Percentiles rank a stretch among this genome's conserved stretches.
Conservation (phyloP, 2,329 filamentous ascomycete species). For the Cordyceps tenuipes region DNA sequence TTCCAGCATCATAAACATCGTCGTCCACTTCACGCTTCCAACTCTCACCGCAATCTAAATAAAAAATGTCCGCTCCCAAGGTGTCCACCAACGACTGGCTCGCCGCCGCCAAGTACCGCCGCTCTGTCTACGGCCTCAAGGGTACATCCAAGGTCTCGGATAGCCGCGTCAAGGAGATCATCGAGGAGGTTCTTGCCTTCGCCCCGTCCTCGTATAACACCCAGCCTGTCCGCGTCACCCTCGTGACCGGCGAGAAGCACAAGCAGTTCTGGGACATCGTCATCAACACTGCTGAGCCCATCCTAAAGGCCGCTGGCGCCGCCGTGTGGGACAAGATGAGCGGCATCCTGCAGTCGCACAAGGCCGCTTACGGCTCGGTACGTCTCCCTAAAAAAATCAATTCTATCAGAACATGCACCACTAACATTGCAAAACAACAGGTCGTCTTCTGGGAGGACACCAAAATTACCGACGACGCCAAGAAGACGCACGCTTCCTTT, state of each 20-base stretch:
- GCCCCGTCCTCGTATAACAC: constrained; percentile 82
- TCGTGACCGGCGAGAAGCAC: constrained; percentile 76
- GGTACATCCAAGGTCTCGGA: constrained; percentile 47
- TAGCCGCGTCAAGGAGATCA: constrained; percentile 55
- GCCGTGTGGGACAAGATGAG: constrained; percentile 7
- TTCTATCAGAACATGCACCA: constrained; percentile 29
- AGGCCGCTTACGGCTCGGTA: constrained; percentile 11
- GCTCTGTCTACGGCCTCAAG: constrained; percentile 60
- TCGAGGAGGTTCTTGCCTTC: constrained; percentile 55
- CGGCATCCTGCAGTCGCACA: constrained; percentile 20
- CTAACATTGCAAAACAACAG: constrained; percentile 44
- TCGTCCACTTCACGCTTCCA: constrained; percentile 2
- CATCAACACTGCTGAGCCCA: constrained; percentile 51
- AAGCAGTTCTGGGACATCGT: constrained; percentile 79
- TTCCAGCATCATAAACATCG: not conserved
- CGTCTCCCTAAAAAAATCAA: not conserved
- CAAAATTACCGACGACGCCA: constrained; percentile 53
- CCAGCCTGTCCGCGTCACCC: constrained; percentile 69
- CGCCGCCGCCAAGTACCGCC: constrained; percentile 58
- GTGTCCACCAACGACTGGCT: constrained; percentile 45
- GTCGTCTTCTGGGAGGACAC: constrained; percentile 86
- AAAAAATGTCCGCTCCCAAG: constrained; percentile 35
- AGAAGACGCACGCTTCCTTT: constrained; percentile 63
- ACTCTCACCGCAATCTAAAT: constrained; percentile 17
- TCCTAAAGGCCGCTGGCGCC: constrained; percentile 2